A percentile compares a stretch with the other conserved stretches of the same genome.
These are phyloP conservation scores for Suhomyces chickasaworum DNA, from an alignment of 1,139 yeast genomes.

Conservation along the genomic window DNA sequence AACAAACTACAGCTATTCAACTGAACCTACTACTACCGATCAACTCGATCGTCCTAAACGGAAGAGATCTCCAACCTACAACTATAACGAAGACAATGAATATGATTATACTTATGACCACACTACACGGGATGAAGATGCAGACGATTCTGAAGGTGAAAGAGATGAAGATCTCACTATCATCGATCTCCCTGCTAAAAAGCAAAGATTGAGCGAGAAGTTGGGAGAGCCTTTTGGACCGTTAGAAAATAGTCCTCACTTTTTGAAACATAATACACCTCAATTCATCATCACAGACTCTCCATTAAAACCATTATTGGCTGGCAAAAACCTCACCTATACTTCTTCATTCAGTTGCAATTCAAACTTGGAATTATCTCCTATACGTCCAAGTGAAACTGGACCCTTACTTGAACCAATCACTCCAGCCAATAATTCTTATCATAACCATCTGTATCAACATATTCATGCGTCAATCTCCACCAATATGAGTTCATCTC, in stretches of 20 bases:
- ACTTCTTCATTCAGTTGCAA: slow-evolving; percentile 67
- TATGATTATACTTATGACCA: slow-evolving; percentile 10
- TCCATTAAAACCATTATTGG: slow-evolving; percentile 43
- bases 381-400: slow-evolving; percentile 55
- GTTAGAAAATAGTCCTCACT: slow-evolving; percentile 8
- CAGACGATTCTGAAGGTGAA: slow-evolving; percentile 6
- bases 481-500: slow-evolving; percentile 1
- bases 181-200: slow-evolving; percentile 21
- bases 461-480: slow-evolving; percentile 13
- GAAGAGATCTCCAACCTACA: slow-evolving; percentile 7
- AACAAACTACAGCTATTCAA: slow-evolving; percentile 6
- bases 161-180: slow-evolving; percentile 10
- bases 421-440: slow-evolving; percentile 43
- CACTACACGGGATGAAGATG: slow-evolving; percentile 12
- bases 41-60: slow-evolving; percentile 7
- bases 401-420: slow-evolving; percentile 66
- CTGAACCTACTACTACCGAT: background rate
- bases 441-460: slow-evolving; percentile 25
- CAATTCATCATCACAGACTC: slow-evolving; percentile 36
- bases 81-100: slow-evolving; percentile 12
- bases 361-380: slow-evolving; percentile 64
- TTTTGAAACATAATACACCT: slow-evolving; percentile 22
- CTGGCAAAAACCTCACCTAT: slow-evolving; percentile 47
- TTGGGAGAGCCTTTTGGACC: slow-evolving; percentile 19
- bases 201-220: slow-evolving; percentile 14